These are phyloP conservation scores for Mycena maculata DNA, from an alignment of 768 basidiomycete genomes.

Conservation along the genomic window DNA sequence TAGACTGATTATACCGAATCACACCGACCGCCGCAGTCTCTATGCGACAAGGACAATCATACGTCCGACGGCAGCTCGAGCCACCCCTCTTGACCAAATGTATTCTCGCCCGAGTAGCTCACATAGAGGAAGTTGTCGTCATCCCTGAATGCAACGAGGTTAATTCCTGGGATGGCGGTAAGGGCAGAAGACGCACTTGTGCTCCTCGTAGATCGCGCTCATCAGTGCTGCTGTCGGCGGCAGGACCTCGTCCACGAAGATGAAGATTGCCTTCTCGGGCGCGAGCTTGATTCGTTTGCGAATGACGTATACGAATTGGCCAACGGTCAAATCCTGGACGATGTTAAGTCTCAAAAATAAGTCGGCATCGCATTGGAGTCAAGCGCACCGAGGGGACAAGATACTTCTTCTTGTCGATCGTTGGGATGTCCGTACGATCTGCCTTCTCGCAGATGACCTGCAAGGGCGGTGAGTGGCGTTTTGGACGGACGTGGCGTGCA, in stretches of 20 bases:
- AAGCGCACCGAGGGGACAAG: conserved; percentile 91
- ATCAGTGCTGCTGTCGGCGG: conserved; percentile 98
- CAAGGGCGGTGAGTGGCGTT: conserved; percentile 33
- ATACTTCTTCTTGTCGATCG: conserved; percentile 99
- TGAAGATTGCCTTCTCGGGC: conserved; percentile 99
- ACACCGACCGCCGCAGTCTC: conserved; percentile 37
- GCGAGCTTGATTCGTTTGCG: conserved; percentile 99
- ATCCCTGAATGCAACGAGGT: conserved; percentile 74
- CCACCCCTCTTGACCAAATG: conserved; percentile 76
- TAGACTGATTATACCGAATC: conserved; percentile 36
- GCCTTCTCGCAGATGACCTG: conserved; percentile 99
- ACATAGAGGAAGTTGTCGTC: conserved; percentile 99
- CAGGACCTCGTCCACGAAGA: conserved; percentile 98
- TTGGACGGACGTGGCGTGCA: conserved; percentile 13
- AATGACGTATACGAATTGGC: conserved; percentile 99
- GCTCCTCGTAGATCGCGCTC: conserved; percentile 99
- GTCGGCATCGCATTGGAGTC: conserved; percentile 7
- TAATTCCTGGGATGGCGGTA: conserved; percentile 35
- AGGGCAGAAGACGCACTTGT: conserved; percentile 78
- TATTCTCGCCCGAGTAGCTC: conserved; percentile 98
- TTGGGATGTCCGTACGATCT: conserved; percentile 97
- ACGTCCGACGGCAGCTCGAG: conserved; percentile 59
- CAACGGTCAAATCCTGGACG: conserved; percentile 90
- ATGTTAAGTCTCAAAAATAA: conserved; percentile 2
- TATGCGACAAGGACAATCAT: conserved; percentile 41